phyloP scores from a whole-genome alignment of 116 monocot genomes.

The Posidonia oceanica region DNA sequence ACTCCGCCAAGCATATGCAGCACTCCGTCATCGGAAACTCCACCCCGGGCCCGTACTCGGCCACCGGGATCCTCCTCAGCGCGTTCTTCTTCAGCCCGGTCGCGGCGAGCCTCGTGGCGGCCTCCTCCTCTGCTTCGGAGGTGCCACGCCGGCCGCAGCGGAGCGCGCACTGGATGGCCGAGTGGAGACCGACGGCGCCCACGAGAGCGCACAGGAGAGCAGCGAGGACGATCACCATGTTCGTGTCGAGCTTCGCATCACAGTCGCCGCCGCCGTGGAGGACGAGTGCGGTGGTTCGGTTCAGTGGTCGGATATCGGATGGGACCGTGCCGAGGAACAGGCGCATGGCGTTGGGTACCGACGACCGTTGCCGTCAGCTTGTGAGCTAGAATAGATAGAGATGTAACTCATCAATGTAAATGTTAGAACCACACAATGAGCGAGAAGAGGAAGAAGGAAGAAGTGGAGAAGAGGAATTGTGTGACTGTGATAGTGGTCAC shows the following conservation, averaged over 20 bases:
- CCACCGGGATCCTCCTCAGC: slow-evolving; percentile 31
- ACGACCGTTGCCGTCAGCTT: too few species aligned
- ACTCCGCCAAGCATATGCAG: slow-evolving; percentile 52
- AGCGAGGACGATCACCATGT: slow-evolving; percentile 68
- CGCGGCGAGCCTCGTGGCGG: too few species aligned
- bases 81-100: slow-evolving; percentile 37
- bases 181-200: slow-evolving; percentile 50
- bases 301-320: too few species aligned
- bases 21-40: slow-evolving; percentile 19
- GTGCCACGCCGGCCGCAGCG: slow-evolving; percentile 28
- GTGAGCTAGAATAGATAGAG: too few species aligned
- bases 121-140: slow-evolving; percentile 12
- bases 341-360: too few species aligned
- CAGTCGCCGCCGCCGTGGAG: slow-evolving; percentile 5
- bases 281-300: background rate
- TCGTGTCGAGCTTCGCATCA: slow-evolving; percentile 40
- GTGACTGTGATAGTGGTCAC: too few species aligned
- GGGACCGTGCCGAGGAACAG: too few species aligned
- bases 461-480: too few species aligned
- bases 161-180: slow-evolving; percentile 36
- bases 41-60: slow-evolving; percentile 17
- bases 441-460: too few species aligned
- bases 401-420: too few species aligned
- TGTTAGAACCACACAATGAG: too few species aligned
- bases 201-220: slow-evolving; percentile 51